These are phyloP conservation scores for Boletus reticuloceps DNA, from an alignment of 768 basidiomycete genomes.

Conservation along the genomic window DNA sequence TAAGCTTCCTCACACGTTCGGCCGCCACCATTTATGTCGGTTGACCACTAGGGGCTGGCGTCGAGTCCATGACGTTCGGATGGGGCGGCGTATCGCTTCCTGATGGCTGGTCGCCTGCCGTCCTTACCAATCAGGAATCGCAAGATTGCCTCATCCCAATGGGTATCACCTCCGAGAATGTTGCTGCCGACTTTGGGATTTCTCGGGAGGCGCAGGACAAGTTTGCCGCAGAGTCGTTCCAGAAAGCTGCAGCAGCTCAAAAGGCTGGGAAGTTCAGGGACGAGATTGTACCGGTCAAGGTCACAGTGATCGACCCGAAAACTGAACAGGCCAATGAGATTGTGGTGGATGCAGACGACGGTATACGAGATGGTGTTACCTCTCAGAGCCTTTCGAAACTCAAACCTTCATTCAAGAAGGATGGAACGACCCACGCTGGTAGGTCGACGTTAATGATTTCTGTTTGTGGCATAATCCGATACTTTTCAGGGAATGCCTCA, in stretches of 20 bases:
- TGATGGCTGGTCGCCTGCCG: constrained; percentile 58
- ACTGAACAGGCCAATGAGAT: constrained; percentile 65
- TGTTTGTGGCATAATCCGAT: constrained; percentile 2
- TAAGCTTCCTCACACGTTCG: constrained; percentile 31
- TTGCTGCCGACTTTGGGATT: constrained; percentile 74
- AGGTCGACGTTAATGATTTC: constrained; percentile 10
- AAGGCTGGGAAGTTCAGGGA: constrained; percentile 78
- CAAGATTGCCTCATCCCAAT: constrained; percentile 84
- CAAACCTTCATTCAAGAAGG: constrained; percentile 81
- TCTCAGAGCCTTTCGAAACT: constrained; percentile 73
- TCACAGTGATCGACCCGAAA: constrained; percentile 69
- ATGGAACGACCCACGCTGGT: constrained; percentile 75
- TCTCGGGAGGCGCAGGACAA: constrained; percentile 76
- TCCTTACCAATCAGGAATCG: constrained; percentile 65
- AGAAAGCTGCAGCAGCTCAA: constrained; percentile 77
- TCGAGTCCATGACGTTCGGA: constrained; percentile 87
- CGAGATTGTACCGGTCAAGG: constrained; percentile 82
- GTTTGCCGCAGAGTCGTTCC: constrained; percentile 83
- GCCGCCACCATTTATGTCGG: constrained; percentile 1
- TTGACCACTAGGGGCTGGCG: constrained; percentile 62
- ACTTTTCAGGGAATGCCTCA: constrained; percentile 63
- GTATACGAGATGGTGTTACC: constrained; percentile 83
- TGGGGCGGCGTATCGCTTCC: constrained; percentile 59
- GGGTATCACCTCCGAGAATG: constrained; percentile 96
- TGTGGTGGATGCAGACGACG: constrained; percentile 79